Evolutionary conservation across 2,329 filamentous ascomycete genomes (phyloP).

Genomic region (Scedosporium dehoogii): DNA sequence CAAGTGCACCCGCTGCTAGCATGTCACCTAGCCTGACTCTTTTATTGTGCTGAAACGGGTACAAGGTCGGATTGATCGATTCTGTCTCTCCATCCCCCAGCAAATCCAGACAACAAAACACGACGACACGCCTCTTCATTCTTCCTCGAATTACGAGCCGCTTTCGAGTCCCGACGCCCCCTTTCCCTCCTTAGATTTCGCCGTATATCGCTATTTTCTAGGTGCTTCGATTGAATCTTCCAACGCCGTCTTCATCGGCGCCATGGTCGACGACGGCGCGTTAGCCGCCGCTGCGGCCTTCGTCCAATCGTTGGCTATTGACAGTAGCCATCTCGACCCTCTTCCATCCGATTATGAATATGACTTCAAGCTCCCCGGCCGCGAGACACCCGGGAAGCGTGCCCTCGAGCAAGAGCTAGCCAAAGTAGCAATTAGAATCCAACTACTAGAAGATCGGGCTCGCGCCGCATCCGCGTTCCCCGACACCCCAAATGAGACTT

Average conservation of each 20-base stretch:
- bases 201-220: not conserved
- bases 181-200: not conserved
- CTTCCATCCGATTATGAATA: constrained; percentile 31
- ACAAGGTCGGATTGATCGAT: not conserved
- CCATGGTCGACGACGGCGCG: constrained; percentile 45
- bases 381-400: constrained; percentile 64
- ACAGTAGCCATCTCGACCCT: constrained; percentile 27
- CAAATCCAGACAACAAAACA: not conserved
- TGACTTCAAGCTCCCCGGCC: constrained; percentile 65
- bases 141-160: not conserved
- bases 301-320: constrained; percentile 40
- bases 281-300: constrained; percentile 44
- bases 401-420: constrained; percentile 75
- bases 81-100: not conserved
- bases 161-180: not conserved
- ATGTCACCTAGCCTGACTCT: not conserved
- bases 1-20: not conserved
- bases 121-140: not conserved
- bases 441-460: constrained; percentile 72
- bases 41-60: constrained; percentile 3
- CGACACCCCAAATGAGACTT: constrained; percentile 71
- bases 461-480: constrained; percentile 55
- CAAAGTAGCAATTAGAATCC: constrained; percentile 66
- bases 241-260: not conserved
- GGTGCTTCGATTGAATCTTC: not conserved